Conservation (phyloP, 345 rosid species). For the Linum trigynum region DNA sequence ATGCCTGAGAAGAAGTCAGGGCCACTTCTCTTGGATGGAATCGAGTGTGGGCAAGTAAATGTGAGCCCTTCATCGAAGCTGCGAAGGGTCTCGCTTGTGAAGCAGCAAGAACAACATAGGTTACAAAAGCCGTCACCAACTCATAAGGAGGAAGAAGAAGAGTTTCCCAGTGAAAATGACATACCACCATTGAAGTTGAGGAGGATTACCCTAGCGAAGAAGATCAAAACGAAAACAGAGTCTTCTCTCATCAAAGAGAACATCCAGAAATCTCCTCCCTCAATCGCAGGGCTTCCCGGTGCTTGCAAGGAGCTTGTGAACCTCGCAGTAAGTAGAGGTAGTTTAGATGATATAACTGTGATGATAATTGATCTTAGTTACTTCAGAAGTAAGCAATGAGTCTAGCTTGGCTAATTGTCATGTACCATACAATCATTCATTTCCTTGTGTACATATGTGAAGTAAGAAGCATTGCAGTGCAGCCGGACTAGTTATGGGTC, state of each 20-base stretch:
- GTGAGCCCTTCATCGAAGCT: slow-evolving; percentile 63
- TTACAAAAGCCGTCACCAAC: slow-evolving; percentile 26
- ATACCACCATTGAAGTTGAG: slow-evolving; percentile 49
- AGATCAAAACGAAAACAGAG: slow-evolving; percentile 27
- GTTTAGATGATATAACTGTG: slow-evolving; percentile 69
- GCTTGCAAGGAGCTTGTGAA: slow-evolving; percentile 66
- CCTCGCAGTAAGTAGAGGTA: slow-evolving; percentile 57
- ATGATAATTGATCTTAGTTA: slow-evolving; percentile 52
- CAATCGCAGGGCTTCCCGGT: slow-evolving; percentile 23
- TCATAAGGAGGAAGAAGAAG: slow-evolving; percentile 34
- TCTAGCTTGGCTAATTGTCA: neutral
- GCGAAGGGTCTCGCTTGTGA: slow-evolving; percentile 47
- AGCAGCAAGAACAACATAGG: slow-evolving; percentile 23
- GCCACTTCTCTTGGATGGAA: slow-evolving; percentile 18
- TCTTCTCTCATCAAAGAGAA: slow-evolving; percentile 35
- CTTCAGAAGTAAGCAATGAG: slow-evolving; percentile 23
- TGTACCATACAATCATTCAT: neutral
- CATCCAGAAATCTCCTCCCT: slow-evolving; percentile 21
- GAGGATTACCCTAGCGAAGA: slow-evolving; percentile 39
- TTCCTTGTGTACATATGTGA: neutral
- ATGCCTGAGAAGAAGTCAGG: slow-evolving; percentile 27
- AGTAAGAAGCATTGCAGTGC: neutral
- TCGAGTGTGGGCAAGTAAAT: slow-evolving; percentile 34
- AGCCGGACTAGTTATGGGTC: neutral
- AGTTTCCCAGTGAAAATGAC: slow-evolving; percentile 30